Evolutionary conservation across 352 stramenopile genomes (phyloP).

Genomic region (Globisporangium nodosum): DNA sequence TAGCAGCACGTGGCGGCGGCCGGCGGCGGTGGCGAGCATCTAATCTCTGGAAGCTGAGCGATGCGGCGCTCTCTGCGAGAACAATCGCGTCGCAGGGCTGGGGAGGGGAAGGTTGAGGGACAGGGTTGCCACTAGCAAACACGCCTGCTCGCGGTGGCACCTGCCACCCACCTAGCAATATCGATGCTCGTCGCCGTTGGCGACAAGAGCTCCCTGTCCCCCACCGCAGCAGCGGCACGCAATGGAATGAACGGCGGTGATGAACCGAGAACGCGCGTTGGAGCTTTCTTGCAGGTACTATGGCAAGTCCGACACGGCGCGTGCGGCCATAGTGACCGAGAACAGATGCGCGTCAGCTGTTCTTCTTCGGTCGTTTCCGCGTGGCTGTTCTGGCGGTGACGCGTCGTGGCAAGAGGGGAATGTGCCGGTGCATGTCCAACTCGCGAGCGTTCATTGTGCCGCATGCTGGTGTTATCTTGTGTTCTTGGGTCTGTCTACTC

Average conservation of each 20-base stretch:
- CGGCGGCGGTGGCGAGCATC: background rate
- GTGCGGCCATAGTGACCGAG: no score
- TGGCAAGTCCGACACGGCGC: no score
- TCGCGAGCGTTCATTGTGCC: no score
- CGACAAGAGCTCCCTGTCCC: background rate
- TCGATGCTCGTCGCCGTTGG: background rate
- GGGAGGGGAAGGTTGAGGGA: background rate
- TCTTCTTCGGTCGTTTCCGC: no score
- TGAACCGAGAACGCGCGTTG: no score
- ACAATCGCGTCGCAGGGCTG: background rate
- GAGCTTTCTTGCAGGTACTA: no score
- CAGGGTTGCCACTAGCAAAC: background rate
- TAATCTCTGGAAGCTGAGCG: conserved; percentile 3
- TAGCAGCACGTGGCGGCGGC: no score
- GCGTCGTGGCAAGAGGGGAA: no score
- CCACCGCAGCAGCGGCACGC: background rate
- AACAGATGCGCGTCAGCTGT: no score
- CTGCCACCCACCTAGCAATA: background rate
- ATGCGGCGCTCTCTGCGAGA: background rate
- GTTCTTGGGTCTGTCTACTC: conserved; percentile 16
- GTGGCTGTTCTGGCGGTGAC: no score
- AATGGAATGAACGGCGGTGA: background rate
- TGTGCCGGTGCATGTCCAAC: no score
- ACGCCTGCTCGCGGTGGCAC: background rate
- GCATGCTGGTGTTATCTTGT: background rate